Base-by-base conservation (phyloP, 306 rosid species). In the Gynostemma pentaphyllum region DNA sequence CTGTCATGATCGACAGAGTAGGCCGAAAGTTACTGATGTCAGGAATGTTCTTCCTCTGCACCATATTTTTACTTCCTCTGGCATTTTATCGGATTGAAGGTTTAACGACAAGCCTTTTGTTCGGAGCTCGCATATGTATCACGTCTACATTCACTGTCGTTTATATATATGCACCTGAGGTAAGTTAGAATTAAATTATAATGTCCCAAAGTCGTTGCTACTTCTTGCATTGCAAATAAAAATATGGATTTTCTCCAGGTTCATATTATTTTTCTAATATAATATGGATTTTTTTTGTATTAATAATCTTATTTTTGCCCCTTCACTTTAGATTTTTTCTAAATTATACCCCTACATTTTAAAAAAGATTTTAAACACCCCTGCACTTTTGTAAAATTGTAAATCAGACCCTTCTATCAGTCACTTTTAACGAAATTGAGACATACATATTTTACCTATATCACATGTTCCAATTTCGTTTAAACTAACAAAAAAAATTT, bases 111-210 rank as follows among this genome's bases (percentile, higher is more conserved):
- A 42, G 66, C 75, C 88, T 92, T 72, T 75, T 92, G 42, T 92
- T 92, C 75, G 96, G 96, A 75, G 99, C 99, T 81, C 99, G 96
- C 76, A 56, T 82, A 55, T 92, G 99, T 82, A 88, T 92, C 77
- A 88, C 95, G 19, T 79, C 78, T 42, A 82, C 96, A 62, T 92
- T 88, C 79, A 86, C 96, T 16, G 73, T 88, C 59, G 72, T 92
- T 55, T 92, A 84, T 56, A 92, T 92, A 71, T 92, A 92, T 66
- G 99, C 99, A 55, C 99, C 99, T 9, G 99, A 92, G 96, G 99
- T 55, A 44, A 66, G 59, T 48, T 46, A 23, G 22, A 53, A 52
- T 55, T 19, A 22, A 12, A 36, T 28, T 70, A 21, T 32, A 15
- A 32, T 50, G 30, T 50, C 32, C 34, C 26, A 44, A 44, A 48